Percentiles rank a stretch among this genome's conserved stretches.
Conservation (phyloP, 139 green algal genomes). For the Haematococcus lacustris region DNA sequence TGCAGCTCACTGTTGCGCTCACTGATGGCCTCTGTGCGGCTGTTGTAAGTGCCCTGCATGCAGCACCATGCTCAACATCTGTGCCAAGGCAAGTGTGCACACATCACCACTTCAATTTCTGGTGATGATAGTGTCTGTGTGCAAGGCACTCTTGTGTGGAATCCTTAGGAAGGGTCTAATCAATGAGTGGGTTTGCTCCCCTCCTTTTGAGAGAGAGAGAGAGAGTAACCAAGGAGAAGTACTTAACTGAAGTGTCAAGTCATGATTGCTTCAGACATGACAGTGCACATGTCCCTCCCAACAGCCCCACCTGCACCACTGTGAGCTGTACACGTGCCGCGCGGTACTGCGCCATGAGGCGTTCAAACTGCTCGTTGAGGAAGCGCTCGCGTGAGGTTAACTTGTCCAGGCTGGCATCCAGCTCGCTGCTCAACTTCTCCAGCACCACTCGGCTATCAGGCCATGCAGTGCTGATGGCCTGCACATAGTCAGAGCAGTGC, state of each 20-base stretch:
- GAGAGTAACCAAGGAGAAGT: too few species aligned
- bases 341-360: slow-evolving; percentile 52
- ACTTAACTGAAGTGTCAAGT: too few species aligned
- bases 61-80: neutral
- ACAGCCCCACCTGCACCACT: slow-evolving; percentile 35
- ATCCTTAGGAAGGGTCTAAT: too few species aligned
- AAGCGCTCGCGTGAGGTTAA: slow-evolving; percentile 56
- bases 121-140: neutral
- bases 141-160: neutral
- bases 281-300: too few species aligned
- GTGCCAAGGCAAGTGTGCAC: neutral
- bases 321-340: slow-evolving; percentile 25
- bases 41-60: slow-evolving; percentile 28
- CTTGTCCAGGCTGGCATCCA: slow-evolving; percentile 56
- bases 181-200: too few species aligned
- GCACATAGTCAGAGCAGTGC: too few species aligned
- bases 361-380: slow-evolving; percentile 63
- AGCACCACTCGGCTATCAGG: slow-evolving; percentile 33
- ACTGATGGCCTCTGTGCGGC: slow-evolving; percentile 47
- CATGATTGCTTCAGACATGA: too few species aligned
- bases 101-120: neutral
- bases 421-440: slow-evolving; percentile 41
- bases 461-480: slow-evolving; percentile 36
- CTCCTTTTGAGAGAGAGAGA: too few species aligned
- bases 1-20: slow-evolving; percentile 65